Conservation (phyloP, 257 asterid species). For the Ilex aquifolium region DNA sequence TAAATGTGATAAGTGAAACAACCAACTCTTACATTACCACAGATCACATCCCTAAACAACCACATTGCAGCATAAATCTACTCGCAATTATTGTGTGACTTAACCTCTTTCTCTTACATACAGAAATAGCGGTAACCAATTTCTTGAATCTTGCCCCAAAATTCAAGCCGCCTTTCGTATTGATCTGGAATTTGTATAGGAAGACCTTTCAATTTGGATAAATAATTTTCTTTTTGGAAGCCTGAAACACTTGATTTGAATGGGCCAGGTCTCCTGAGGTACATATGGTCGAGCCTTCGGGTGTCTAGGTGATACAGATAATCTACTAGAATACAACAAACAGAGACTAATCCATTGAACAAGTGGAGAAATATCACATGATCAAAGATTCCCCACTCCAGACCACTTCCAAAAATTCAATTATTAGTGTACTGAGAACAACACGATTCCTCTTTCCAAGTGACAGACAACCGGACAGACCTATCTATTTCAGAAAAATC, state of each 20-base stretch:
- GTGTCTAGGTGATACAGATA: not conserved
- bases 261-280: no score
- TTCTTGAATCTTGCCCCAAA: no score
- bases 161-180: not conserved
- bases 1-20: no score
- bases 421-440: constrained; percentile 43
- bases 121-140: no score
- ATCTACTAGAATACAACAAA: constrained; percentile 20
- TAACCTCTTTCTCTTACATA: no score
- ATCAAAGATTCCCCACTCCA: constrained; percentile 58
- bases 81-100: no score
- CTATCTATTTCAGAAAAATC: constrained; percentile 12
- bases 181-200: not conserved
- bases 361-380: constrained; percentile 33
- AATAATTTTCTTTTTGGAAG: not conserved
- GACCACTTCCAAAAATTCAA: constrained; percentile 47
- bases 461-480: constrained; percentile 40
- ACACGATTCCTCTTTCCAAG: constrained; percentile 55
- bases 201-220: not conserved
- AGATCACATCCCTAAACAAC: no score
- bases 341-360: constrained; percentile 7
- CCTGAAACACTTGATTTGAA: no score
- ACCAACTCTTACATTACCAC: no score
- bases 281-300: no score
- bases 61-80: no score